These are phyloP conservation scores for Cyberlindnera xishuangbannaensis DNA, from an alignment of 805 yeast species.

Conservation along the genomic window DNA sequence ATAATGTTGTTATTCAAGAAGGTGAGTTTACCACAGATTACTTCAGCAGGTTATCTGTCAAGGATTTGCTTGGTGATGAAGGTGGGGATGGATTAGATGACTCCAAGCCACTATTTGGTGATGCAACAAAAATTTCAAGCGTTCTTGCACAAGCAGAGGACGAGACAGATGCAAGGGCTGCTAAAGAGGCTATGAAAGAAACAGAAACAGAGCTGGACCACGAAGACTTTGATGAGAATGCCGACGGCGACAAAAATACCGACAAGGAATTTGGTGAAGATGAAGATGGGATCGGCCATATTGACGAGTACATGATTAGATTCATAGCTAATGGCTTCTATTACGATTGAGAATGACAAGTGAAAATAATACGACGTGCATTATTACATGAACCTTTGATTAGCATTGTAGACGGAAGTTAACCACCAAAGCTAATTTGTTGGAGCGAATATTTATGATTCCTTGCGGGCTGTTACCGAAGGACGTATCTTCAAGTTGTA, in stretches of 20 bases:
- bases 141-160: conserved; percentile 92
- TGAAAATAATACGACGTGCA: neutral
- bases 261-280: conserved; percentile 27
- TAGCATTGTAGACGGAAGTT: no score
- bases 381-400: no score
- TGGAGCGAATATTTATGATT: no score
- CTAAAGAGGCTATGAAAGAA: conserved; percentile 82
- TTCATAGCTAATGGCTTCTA: conserved; percentile 81
- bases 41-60: conserved; percentile 79
- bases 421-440: no score
- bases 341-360: conserved; percentile 29
- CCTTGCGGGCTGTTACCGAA: no score
- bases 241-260: conserved; percentile 39
- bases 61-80: conserved; percentile 64
- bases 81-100: conserved; percentile 24
- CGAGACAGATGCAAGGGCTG: conserved; percentile 86
- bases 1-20: conserved; percentile 92
- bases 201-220: conserved; percentile 73
- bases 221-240: conserved; percentile 59
- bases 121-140: conserved; percentile 41
- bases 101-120: conserved; percentile 30
- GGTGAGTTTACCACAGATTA: conserved; percentile 98
- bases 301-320: conserved; percentile 95
- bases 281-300: conserved; percentile 60
- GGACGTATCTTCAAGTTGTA: neutral